Percentiles rank a stretch among this genome's conserved stretches.
Conservation (phyloP, 345 rosid species). For the Linum tenue region DNA sequence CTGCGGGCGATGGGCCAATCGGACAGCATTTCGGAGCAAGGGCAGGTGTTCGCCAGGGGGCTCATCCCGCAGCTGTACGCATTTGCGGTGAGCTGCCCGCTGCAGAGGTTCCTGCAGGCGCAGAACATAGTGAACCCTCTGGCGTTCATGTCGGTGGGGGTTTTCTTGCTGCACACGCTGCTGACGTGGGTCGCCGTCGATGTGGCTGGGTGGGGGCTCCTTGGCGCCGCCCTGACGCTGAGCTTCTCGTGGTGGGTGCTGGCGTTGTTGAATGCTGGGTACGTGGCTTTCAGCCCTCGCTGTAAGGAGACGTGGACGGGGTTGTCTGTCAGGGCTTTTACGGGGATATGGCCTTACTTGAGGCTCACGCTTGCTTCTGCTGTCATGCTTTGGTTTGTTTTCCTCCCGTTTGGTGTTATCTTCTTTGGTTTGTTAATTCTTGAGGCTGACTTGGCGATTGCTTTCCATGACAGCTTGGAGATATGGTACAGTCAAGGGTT, state of each 20-base stretch:
- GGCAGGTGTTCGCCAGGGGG: constrained; percentile 64
- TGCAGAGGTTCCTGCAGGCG: constrained; percentile 92
- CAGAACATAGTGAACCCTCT: constrained; percentile 91
- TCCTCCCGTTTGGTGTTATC: too few species aligned
- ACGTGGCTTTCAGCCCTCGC: constrained; percentile 53
- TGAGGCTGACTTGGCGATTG: neutral
- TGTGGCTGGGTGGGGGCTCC: constrained; percentile 48
- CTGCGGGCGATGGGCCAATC: constrained; percentile 61
- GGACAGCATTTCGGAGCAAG: constrained; percentile 44
- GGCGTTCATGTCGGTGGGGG: constrained; percentile 70
- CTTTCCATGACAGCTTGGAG: constrained; percentile 56
- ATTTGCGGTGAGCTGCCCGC: constrained; percentile 66
- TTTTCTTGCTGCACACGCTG: constrained; percentile 56
- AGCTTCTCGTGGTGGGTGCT: constrained; percentile 86
- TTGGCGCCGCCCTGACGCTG: constrained; percentile 61
- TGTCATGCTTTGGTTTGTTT: constrained; percentile 88
- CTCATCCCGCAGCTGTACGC: constrained; percentile 78
- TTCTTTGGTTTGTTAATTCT: too few species aligned
- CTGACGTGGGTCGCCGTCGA: constrained; percentile 52
- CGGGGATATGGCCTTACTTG: constrained; percentile 88
- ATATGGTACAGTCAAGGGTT: constrained; percentile 95
- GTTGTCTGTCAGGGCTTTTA: constrained; percentile 47
- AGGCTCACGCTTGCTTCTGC: constrained; percentile 86
- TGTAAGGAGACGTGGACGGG: constrained; percentile 86
- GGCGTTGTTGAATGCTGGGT: constrained; percentile 35